These are phyloP conservation scores for Phallus indusiatus DNA, from an alignment of 768 basidiomycete species.

Conservation along the genomic window DNA sequence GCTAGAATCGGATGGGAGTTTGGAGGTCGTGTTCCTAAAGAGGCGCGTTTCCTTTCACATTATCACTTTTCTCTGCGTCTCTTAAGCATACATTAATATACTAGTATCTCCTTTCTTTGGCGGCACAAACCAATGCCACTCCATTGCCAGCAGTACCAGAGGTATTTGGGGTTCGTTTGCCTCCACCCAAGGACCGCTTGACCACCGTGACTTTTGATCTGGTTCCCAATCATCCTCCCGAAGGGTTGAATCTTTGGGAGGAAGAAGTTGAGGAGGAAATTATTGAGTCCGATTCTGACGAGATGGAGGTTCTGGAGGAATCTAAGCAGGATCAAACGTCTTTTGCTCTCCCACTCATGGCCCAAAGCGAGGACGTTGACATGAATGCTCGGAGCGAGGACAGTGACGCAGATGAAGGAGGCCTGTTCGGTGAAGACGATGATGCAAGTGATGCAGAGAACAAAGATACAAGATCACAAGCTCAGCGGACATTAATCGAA, in stretches of 20 bases:
- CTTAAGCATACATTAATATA: background rate
- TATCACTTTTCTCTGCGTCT: slow-evolving; percentile 1
- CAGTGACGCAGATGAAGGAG: slow-evolving; percentile 66
- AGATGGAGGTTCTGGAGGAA: slow-evolving; percentile 42
- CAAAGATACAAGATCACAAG: slow-evolving; percentile 61
- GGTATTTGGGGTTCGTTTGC: slow-evolving; percentile 80
- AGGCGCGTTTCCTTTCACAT: slow-evolving; percentile 39
- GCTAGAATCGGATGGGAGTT: slow-evolving; percentile 91
- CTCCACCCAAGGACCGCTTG: slow-evolving; percentile 52
- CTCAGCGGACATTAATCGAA: slow-evolving; percentile 63
- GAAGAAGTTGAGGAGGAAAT: slow-evolving; percentile 72
- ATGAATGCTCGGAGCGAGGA: slow-evolving; percentile 49
- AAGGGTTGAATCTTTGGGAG: slow-evolving; percentile 63
- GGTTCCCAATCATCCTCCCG: slow-evolving; percentile 76
- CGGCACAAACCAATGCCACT: slow-evolving; percentile 71
- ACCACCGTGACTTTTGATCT: slow-evolving; percentile 81
- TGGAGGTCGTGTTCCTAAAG: slow-evolving; percentile 81
- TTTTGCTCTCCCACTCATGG: slow-evolving; percentile 19
- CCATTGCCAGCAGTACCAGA: slow-evolving; percentile 81
- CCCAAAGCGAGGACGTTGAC: slow-evolving; percentile 40
- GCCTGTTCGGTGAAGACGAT: slow-evolving; percentile 69
- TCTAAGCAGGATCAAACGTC: slow-evolving; percentile 51
- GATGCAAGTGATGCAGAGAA: slow-evolving; percentile 57
- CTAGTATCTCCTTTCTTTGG: slow-evolving; percentile 71
- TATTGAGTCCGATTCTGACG: slow-evolving; percentile 62